A percentile compares a stretch with the other conserved stretches of the same genome.
phyloP scores from a whole-genome alignment of 202 grass and related monocot genomes.

The Saccharum hybrid region DNA sequence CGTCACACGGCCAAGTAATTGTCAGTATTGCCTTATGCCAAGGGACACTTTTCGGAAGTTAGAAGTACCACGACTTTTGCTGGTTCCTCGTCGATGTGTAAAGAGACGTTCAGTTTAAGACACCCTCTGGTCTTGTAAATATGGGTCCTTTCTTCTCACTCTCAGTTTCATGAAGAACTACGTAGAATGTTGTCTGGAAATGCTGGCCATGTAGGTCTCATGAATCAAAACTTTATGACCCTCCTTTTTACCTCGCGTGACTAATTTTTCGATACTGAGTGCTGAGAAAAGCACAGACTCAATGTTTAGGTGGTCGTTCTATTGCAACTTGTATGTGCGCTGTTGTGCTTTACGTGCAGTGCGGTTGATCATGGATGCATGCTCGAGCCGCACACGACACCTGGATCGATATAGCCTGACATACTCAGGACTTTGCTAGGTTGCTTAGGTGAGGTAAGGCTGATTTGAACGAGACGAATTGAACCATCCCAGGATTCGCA shows the following conservation, averaged over 20 bases:
- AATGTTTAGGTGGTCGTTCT: not conserved
- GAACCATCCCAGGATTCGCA: too few species aligned
- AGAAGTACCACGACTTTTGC: not conserved
- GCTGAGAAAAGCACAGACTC: not conserved
- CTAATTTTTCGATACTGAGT: not conserved
- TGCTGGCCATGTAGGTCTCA: not conserved
- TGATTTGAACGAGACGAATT: too few species aligned
- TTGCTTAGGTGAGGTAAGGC: too few species aligned
- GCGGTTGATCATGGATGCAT: too few species aligned
- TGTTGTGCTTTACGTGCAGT: too few species aligned
- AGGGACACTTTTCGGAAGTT: not conserved
- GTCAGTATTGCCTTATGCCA: not conserved
- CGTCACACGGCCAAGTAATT: not conserved
- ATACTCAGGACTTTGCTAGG: too few species aligned
- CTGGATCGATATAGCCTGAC: too few species aligned
- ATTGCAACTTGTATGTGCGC: too few species aligned
- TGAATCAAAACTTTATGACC: not conserved
- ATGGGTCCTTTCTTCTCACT: not conserved
- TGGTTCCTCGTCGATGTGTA: not conserved
- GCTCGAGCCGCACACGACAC: too few species aligned
- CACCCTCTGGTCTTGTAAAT: not conserved
- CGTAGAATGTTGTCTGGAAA: not conserved
- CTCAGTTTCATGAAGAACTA: not conserved
- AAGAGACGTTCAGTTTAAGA: not conserved
- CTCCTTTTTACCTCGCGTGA: not conserved